Percentiles rank a stretch among this genome's conserved stretches.
phyloP scores from a whole-genome alignment of 2,329 filamentous ascomycete species.

The Diaporthe eres region DNA sequence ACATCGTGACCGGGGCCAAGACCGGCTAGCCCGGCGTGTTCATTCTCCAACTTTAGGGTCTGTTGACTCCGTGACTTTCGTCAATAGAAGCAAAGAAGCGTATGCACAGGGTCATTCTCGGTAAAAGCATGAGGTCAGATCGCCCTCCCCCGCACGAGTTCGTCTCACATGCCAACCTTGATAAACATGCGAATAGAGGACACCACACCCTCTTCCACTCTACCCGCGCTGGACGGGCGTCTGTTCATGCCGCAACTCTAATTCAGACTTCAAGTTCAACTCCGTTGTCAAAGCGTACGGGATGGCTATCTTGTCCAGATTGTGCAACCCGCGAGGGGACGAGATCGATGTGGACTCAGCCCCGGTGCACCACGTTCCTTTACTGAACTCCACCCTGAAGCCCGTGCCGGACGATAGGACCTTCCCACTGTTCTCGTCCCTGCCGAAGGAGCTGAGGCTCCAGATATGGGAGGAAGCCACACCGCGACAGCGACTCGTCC shows the following conservation, averaged over 20 bases:
- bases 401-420: background rate
- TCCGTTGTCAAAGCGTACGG: too few relatives aligned
- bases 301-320: background rate
- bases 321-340: background rate
- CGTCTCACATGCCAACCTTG: conserved; percentile 19
- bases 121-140: conserved; percentile 10
- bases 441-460: conserved; percentile 39
- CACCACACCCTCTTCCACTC: background rate
- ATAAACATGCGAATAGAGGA: background rate
- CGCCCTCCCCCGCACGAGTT: conserved; percentile 33
- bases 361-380: too few relatives aligned
- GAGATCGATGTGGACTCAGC: background rate
- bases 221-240: too few relatives aligned
- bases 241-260: background rate
- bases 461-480: conserved; percentile 39
- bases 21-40: background rate
- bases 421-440: conserved; percentile 25
- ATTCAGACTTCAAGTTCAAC: background rate
- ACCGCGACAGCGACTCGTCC: conserved; percentile 37
- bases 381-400: background rate
- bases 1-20: background rate
- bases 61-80: background rate
- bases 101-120: background rate
- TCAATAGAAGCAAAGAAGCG: background rate
- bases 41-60: conserved; percentile 23